Evolutionary conservation across 2,329 filamentous ascomycete genomes (phyloP), one percentile per base, ranked within the genome.

Genomic region (Ascochyta rabiei): DNA sequence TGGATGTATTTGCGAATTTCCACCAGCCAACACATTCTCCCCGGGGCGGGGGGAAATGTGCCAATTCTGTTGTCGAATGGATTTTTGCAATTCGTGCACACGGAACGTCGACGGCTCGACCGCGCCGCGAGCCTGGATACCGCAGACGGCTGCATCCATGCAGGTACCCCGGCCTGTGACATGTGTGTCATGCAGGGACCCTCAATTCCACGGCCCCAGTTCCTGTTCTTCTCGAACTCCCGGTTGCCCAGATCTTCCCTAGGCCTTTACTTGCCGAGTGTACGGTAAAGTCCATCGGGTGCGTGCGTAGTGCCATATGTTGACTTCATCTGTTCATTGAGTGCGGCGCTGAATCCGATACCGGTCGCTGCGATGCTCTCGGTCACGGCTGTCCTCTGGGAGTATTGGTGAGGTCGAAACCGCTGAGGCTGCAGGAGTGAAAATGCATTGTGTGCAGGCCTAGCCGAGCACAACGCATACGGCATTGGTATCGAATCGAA

Each of bases 161-260:
- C 52, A 55, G 30, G 34, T 31, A 55, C 52, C 52, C 52, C 31
- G 46, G 52, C 52, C 21, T 49, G 52, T 55, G 52, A 55, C 42
- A 49, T 30, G 16, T 45, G 28, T 21, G 35, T 24, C 19, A 55
- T 50, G 46, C 52, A 55, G 52, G 41, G 52, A 18, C 42, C 46
- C 37, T 46, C 24, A 2, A 31, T 47, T 31, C 38, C 52, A 24
- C 40, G 47, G 52, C 41, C 46, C 18, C 37, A 42, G 31, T 38
- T 46, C 37, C 41, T 26, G n/a, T 33, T 42, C 35, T 24, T 19
- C 35, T 42, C 12, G 28, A 13, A 30, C 3, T 15, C 28, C 28
- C 28, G 28, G 28, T 30, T 30, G 28, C 28, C 28, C 10, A 30
- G 28, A 30, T 30, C 28, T 30, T 30, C 28, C 12, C 4, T 13